phyloP scores from a whole-genome alignment of 164 flowering plant species.

The Nymphaea thermarum region DNA sequence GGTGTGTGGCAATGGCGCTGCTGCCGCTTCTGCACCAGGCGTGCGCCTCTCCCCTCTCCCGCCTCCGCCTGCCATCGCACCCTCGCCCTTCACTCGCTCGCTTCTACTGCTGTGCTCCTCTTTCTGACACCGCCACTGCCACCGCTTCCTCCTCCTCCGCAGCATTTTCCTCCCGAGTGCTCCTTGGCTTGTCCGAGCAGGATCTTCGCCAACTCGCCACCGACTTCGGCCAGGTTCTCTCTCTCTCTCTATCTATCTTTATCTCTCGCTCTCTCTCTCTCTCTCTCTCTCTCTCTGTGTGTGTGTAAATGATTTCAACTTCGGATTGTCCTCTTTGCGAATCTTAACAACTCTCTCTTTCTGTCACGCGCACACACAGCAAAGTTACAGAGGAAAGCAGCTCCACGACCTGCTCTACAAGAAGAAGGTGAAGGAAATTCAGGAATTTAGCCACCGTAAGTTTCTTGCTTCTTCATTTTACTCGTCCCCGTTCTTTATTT shows the following conservation, averaged over 20 bases:
- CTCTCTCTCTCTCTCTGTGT: neutral
- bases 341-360: neutral
- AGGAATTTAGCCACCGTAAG: slow-evolving; percentile 71
- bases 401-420: slow-evolving; percentile 77
- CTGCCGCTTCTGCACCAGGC: slow-evolving; percentile 53
- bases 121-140: neutral
- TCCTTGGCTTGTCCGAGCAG: slow-evolving; percentile 82
- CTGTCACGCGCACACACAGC: slow-evolving; percentile 17
- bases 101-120: neutral
- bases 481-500: neutral
- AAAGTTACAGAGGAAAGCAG: slow-evolving; percentile 86
- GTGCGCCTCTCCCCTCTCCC: slow-evolving; percentile 36
- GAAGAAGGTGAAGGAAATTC: slow-evolving; percentile 64
- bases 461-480: neutral
- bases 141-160: slow-evolving; percentile 7
- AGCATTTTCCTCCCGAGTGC: slow-evolving; percentile 29
- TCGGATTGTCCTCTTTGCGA: neutral
- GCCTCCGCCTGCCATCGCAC: slow-evolving; percentile 32
- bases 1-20: slow-evolving; percentile 12
- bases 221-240: slow-evolving; percentile 66
- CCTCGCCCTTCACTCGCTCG: slow-evolving; percentile 6
- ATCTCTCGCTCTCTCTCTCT: neutral
- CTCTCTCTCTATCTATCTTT: neutral
- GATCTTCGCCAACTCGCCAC: slow-evolving; percentile 80
- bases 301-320: too few relatives aligned